Conservation (phyloP, 257 asterid genomes). For the Echium plantagineum region DNA sequence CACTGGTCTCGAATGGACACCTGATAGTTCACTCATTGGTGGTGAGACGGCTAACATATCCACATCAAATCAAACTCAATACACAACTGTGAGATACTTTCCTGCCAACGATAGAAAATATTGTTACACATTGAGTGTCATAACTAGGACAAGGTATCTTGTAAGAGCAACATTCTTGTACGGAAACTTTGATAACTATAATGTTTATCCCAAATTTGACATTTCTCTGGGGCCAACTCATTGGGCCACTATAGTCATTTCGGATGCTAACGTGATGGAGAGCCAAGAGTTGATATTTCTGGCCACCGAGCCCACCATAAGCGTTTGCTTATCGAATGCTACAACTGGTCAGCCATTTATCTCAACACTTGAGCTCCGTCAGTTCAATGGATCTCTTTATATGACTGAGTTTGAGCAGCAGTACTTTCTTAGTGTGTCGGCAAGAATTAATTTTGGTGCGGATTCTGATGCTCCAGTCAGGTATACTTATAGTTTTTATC, state of each 20-base stretch:
- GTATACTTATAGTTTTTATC: conserved; percentile 19
- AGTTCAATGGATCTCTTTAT: conserved; percentile 83
- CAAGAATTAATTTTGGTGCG: conserved; percentile 92
- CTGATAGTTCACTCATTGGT: conserved; percentile 45
- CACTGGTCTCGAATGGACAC: conserved; percentile 63
- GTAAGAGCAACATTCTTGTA: conserved; percentile 84
- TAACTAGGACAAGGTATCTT: conserved; percentile 75
- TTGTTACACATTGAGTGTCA: conserved; percentile 67
- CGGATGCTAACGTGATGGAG: conserved; percentile 71
- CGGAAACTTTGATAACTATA: conserved; percentile 61
- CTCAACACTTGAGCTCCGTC: conserved; percentile 94
- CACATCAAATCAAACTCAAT: conserved; percentile 62
- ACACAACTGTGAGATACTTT: conserved; percentile 57
- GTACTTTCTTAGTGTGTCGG: conserved; percentile 72
- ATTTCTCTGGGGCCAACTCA: conserved; percentile 80
- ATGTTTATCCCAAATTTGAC: conserved; percentile 88
- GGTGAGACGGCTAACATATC: conserved; percentile 52
- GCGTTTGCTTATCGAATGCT: conserved; percentile 90
- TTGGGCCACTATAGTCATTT: conserved; percentile 84
- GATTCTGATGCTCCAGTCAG: conserved; percentile 63
- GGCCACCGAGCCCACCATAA: conserved; percentile 63
- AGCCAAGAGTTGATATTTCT: conserved; percentile 75
- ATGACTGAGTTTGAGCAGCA: conserved; percentile 51
- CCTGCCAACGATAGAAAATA: conserved; percentile 80
- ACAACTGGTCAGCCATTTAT: conserved; percentile 93